Base-by-base conservation (phyloP, 2,329 filamentous ascomycete species). In the Neoarthrinium moseri region DNA sequence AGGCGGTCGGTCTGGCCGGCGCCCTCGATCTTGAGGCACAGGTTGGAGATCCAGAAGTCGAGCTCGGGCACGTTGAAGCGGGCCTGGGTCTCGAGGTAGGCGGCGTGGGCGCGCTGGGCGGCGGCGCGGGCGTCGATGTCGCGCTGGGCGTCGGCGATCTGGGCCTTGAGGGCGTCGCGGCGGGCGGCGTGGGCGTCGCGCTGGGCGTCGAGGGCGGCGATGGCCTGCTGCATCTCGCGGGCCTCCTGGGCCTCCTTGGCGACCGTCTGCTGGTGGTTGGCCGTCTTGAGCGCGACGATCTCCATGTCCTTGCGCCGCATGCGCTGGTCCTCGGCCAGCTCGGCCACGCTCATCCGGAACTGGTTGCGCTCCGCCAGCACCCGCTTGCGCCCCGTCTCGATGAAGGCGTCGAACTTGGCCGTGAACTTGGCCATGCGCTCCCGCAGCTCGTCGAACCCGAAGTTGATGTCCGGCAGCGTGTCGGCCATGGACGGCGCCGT, bases 391-490 rank as follows among this genome's bases (percentile, higher is more conserved):
- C 91, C 91, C 53, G 89, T 84, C 61, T 96, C 92, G 52, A 99
- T 96, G 58, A 96, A 97, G 0, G 85, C 84, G 63, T 99, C 94
- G 58, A 99, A 99, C 57, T 83, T 87, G 7, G 83, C 79, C 0
- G 88, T 96, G 65, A 99, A 99, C 52, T 88, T 89, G 44, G 86
- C 80, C 94, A 99, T 97, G 69, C 91, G 88, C 60, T 92, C 90
- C 69, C 92, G 91, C 62, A 99, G 71, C 56, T 96, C 90, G 58
- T 97, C 91, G 67, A 97, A 97, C 48, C 91, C 91, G 66, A 99
- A 97, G 68, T 96, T 91, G 67, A 95, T 88, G 64, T 80, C 89
- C 27, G 94, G 94, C 7, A 99, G 81, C 40, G 83, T 82, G 64
- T 91, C 87, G 33, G 84, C 86, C 71, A 89, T 82, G 6, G 84